Percentiles rank a stretch among this genome's conserved stretches.
Conservation (phyloP, 2,329 filamentous ascomycete genomes). For the Westerdykella ornata region DNA sequence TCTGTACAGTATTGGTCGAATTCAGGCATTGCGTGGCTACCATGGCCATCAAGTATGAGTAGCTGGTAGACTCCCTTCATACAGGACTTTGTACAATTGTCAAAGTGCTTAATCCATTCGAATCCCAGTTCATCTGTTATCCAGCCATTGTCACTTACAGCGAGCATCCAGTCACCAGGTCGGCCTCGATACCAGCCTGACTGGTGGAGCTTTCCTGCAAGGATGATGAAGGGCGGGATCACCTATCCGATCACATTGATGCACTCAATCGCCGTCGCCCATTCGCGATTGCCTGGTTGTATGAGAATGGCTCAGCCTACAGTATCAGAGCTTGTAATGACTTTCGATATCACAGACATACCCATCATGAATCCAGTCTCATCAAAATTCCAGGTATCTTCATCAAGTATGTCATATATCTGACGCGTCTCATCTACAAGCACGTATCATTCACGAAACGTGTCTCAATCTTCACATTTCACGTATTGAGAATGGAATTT, state of each 20-base stretch:
- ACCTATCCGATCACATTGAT: constrained; percentile 5
- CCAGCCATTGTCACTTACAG: no score
- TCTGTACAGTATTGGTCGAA: constrained; percentile 1
- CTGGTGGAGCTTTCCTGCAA: constrained; percentile 1
- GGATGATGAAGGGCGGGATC: constrained; percentile 8
- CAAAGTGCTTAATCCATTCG: no score
- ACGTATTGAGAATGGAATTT: no score
- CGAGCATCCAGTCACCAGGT: no score
- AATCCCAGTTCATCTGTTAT: no score
- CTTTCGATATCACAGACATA: constrained; percentile 13
- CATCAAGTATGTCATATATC: neutral
- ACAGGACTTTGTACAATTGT: constrained; percentile 8
- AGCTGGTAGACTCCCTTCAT: constrained; percentile 3
- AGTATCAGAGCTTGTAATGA: no score
- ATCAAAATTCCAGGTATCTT: constrained; percentile 17
- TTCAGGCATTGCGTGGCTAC: no score
- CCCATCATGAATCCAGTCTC: constrained; percentile 31
- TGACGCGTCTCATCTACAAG: neutral
- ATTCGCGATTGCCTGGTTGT: no score
- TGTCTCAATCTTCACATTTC: no score
- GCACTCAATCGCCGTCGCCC: constrained; percentile 3
- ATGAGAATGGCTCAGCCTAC: neutral
- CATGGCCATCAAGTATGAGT: constrained; percentile 9
- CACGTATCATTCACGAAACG: constrained; percentile 1
- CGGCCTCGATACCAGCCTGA: constrained; percentile 2